These are phyloP conservation scores for Neoboletus subvelutipes DNA, from an alignment of 768 basidiomycete genomes.

Conservation along the genomic window DNA sequence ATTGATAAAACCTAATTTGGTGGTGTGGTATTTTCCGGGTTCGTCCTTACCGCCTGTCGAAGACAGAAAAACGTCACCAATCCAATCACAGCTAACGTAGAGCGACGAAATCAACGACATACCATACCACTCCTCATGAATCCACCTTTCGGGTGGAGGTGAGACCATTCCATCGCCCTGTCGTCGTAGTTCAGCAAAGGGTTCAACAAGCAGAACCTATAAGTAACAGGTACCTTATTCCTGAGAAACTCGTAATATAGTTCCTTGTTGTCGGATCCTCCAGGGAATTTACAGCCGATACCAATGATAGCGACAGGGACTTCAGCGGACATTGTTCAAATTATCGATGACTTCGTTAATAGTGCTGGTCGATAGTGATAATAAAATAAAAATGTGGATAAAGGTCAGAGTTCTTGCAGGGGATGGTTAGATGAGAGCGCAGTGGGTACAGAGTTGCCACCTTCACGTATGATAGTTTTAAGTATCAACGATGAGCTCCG, in stretches of 20 bases:
- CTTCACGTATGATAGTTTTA: neutral
- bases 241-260: conserved; percentile 32
- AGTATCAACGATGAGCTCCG: neutral
- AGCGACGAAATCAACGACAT: neutral
- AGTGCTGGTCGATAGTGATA: neutral
- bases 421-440: neutral
- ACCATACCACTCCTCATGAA: conserved; percentile 34
- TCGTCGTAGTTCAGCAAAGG: neutral
- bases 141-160: conserved; percentile 30
- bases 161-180: conserved; percentile 33
- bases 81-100: neutral
- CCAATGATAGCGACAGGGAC: conserved; percentile 31
- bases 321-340: conserved; percentile 28
- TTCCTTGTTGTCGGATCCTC: conserved; percentile 32
- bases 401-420: neutral
- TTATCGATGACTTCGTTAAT: conserved; percentile 1
- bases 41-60: conserved; percentile 30
- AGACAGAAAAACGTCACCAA: neutral
- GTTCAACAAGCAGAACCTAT: neutral
- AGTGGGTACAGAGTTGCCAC: neutral
- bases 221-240: conserved; percentile 21
- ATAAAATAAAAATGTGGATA: neutral
- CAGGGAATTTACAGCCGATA: conserved; percentile 35
- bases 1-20: conserved; percentile 31
- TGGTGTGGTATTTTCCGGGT: conserved; percentile 31